A percentile compares a stretch with the other conserved stretches of the same genome.
Evolutionary conservation across 2,329 filamentous ascomycete species (phyloP).

Genomic region (Sarocladiaceae sp.): DNA sequence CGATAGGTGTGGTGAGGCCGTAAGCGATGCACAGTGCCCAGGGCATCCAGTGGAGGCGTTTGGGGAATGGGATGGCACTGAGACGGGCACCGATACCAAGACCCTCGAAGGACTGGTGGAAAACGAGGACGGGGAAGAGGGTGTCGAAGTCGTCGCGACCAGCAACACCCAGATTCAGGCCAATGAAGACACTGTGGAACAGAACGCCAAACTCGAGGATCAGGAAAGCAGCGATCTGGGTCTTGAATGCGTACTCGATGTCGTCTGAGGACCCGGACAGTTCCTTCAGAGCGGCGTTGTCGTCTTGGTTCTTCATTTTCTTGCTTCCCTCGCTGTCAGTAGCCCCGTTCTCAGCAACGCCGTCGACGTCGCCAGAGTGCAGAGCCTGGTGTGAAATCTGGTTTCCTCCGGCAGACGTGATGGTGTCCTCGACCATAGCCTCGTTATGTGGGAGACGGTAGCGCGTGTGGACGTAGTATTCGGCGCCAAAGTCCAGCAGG

Average conservation of each 20-base stretch:
- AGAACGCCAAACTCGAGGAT: slow-evolving; percentile 55
- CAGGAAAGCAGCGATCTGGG: slow-evolving; percentile 39
- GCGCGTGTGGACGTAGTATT: slow-evolving; percentile 42
- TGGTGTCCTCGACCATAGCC: slow-evolving; percentile 19
- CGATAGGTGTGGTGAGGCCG: slow-evolving; percentile 44
- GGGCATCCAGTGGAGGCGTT: slow-evolving; percentile 34
- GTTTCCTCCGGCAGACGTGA: slow-evolving; percentile 12
- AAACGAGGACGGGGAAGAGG: slow-evolving; percentile 54
- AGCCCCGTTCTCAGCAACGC: background rate
- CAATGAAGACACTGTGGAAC: slow-evolving; percentile 59
- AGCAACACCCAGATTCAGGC: slow-evolving; percentile 54
- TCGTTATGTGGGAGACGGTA: slow-evolving; percentile 26
- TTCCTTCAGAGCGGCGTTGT: slow-evolving; percentile 17
- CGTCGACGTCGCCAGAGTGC: slow-evolving; percentile 34
- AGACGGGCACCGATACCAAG: slow-evolving; percentile 56
- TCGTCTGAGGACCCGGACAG: slow-evolving; percentile 14
- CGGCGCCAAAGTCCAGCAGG: slow-evolving; percentile 41
- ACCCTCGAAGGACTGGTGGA: slow-evolving; percentile 59
- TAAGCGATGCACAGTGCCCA: slow-evolving; percentile 43
- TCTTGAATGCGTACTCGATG: slow-evolving; percentile 14
- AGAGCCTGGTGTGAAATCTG: slow-evolving; percentile 28
- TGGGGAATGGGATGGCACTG: slow-evolving; percentile 47
- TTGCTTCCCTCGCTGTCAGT: background rate
- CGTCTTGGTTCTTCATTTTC: slow-evolving; percentile 11
- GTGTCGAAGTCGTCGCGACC: slow-evolving; percentile 48